Base-by-base conservation (phyloP, 1,139 yeast species). In the Spencermartinsiella ligniputridi region DNA sequence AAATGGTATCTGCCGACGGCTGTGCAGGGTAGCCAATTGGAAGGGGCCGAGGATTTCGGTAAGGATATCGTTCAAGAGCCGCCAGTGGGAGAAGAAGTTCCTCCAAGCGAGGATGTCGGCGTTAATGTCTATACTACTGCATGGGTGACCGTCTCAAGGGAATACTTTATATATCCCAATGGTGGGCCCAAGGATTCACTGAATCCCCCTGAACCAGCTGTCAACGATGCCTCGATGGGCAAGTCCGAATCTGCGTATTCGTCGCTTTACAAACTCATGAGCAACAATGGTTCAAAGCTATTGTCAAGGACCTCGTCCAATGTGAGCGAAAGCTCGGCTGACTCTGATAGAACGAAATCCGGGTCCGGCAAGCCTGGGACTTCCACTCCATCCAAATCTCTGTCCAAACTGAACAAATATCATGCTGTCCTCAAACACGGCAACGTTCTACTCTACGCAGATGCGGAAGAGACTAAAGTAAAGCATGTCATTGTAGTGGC, bases 61-160 rank as follows among this genome's bases (percentile, higher is more conserved):
- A n/a, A n/a, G n/a, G n/a, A n/a, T n/a, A n/a, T n/a, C n/a, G n/a
- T n/a, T n/a, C n/a, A n/a, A n/a, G n/a, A n/a, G n/a, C n/a, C n/a
- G n/a, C n/a, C n/a, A n/a, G n/a, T n/a, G n/a, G n/a, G n/a, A n/a
- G n/a, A n/a, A n/a, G n/a, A n/a, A n/a, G n/a, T n/a, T n/a, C n/a
- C n/a, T n/a, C n/a, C n/a, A n/a, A n/a, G n/a, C 15, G 66, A 69
- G 37, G 72, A 73, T 21, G 64, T 78, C 1, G 95, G 94, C 2
- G 76, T 84, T 4, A 79, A 80, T 30, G 75, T 88, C 0, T 76
- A 71, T 54, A 80, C 77, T 58, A 67, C 79, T 11, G 96, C 96
- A 1, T 88, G 96, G 95, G 66, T 90, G 3, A 79, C 84, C 2
- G 88, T 89, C 8, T 86, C 96, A 0, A 80, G 80, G 49, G 92